A percentile compares a stretch with the other conserved stretches of the same genome.
Conservation (phyloP, 225 moss, liverwort and hornwort species). For the Marchantia paleacea region DNA sequence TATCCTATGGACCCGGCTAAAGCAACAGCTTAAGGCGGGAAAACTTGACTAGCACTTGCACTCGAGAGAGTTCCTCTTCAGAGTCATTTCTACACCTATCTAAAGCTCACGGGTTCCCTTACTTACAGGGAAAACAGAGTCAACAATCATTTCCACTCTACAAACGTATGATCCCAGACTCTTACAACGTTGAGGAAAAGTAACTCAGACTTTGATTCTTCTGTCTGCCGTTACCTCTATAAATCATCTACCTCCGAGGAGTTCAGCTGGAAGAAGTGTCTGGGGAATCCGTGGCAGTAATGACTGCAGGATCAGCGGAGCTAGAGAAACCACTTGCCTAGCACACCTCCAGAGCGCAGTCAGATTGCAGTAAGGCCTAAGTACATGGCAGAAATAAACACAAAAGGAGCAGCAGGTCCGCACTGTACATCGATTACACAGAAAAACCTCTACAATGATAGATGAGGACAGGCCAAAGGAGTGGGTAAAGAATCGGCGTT, state of each 20-base stretch:
- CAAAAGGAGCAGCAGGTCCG: slow-evolving; percentile 2
- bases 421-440: slow-evolving; percentile 18
- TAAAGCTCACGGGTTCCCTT: slow-evolving; percentile 2
- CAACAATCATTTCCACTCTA: not conserved
- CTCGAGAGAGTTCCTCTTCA: not conserved
- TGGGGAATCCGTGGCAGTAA: not conserved
- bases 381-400: slow-evolving; percentile 11
- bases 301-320: slow-evolving; percentile 8
- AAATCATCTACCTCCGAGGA: slow-evolving; percentile 5
- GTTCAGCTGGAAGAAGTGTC: slow-evolving; percentile 1
- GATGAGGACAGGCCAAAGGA: not conserved
- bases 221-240: slow-evolving; percentile 11
- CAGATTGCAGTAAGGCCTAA: not conserved
- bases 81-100: not conserved
- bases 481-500: not conserved
- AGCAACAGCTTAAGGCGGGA: not conserved
- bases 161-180: not conserved
- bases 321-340: slow-evolving; percentile 9
- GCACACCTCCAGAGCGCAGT: slow-evolving; percentile 11
- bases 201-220: slow-evolving; percentile 6
- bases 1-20: slow-evolving; percentile 2
- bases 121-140: slow-evolving; percentile 4
- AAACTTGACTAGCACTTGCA: slow-evolving; percentile 10
- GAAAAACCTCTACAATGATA: slow-evolving; percentile 10
- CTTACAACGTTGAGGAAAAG: not conserved